Evolutionary conservation across 2,329 filamentous ascomycete species (phyloP).

Genomic region (Penicillium sclerotigenum): DNA sequence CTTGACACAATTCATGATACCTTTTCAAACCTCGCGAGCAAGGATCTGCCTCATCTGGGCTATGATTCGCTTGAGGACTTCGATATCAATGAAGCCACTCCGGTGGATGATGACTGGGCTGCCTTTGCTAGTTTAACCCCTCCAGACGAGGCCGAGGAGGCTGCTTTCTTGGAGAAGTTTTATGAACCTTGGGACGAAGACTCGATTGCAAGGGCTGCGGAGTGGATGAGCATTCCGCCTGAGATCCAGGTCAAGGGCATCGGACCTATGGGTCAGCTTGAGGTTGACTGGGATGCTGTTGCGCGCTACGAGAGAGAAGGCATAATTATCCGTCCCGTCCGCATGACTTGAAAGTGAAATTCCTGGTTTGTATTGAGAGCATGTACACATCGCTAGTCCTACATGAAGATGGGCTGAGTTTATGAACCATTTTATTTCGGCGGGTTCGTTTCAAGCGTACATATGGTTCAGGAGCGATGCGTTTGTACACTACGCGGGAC

Average conservation of each 20-base stretch:
- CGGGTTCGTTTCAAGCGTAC: slow-evolving; percentile 16
- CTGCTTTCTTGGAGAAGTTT: slow-evolving; percentile 7
- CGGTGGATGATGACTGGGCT: slow-evolving; percentile 12
- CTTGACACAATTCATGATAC: slow-evolving; percentile 39
- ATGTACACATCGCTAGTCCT: slow-evolving; percentile 1
- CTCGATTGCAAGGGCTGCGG: slow-evolving; percentile 8
- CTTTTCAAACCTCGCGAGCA: slow-evolving; percentile 34
- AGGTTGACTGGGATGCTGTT: slow-evolving; percentile 42
- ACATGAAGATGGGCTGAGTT: slow-evolving; percentile 4
- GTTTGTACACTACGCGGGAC: slow-evolving; percentile 22
- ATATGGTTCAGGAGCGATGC: slow-evolving; percentile 17
- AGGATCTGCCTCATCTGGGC: slow-evolving; percentile 28
- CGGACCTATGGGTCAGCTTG: slow-evolving; percentile 27
- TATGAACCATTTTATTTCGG: slow-evolving; percentile 12
- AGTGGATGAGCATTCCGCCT: slow-evolving; percentile 14
- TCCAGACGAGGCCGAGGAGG: slow-evolving; percentile 22
- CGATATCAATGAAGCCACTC: slow-evolving; percentile 29
- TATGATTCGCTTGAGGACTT: slow-evolving; percentile 40
- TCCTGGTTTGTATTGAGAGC: background rate
- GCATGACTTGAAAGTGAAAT: slow-evolving; percentile 25
- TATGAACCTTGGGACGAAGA: slow-evolving; percentile 18
- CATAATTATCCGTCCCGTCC: too few species aligned
- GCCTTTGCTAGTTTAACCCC: slow-evolving; percentile 38
- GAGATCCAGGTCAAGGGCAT: slow-evolving; percentile 9
- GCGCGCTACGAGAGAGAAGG: slow-evolving; percentile 31